phyloP scores from a whole-genome alignment of 352 stramenopile genomes.

The Globisporangium alternatum region DNA sequence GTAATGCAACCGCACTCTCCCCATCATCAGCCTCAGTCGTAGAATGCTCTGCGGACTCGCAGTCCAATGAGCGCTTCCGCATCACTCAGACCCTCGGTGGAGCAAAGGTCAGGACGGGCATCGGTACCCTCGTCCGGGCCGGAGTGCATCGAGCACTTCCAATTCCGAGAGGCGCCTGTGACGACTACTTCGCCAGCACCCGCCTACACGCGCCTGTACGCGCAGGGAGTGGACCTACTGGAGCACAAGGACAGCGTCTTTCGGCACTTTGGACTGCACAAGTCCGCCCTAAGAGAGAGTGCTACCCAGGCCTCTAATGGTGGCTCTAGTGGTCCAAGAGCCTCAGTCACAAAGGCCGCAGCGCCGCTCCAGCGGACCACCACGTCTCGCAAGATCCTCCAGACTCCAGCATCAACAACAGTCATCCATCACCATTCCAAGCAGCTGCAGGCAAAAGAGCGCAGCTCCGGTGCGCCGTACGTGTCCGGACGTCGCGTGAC shows the following conservation, averaged over 20 bases:
- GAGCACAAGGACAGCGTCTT: slow-evolving; percentile 62
- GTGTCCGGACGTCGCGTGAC: slow-evolving; percentile 20
- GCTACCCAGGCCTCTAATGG: background rate
- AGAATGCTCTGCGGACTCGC: background rate
- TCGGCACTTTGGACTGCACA: slow-evolving; percentile 51
- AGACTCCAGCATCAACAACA: background rate
- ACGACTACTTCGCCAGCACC: slow-evolving; percentile 5
- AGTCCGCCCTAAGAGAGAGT: background rate
- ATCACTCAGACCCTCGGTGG: no score
- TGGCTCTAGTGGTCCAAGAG: background rate
- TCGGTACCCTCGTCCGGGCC: background rate
- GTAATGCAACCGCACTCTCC: background rate
- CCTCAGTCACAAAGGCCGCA: background rate
- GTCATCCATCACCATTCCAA: background rate
- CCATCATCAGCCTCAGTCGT: background rate
- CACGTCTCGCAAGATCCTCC: slow-evolving; percentile 8
- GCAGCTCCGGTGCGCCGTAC: slow-evolving; percentile 22
- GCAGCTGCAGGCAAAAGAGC: background rate
- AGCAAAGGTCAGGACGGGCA: no score
- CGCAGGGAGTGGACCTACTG: slow-evolving; percentile 47
- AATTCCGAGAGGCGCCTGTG: background rate
- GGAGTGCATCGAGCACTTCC: slow-evolving; percentile 11
- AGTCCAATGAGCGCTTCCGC: background rate
- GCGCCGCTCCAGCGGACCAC: background rate
- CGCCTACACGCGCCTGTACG: slow-evolving; percentile 53